Base-by-base conservation (phyloP, 2,329 filamentous ascomycete genomes). In the Venturia oleaginea region DNA sequence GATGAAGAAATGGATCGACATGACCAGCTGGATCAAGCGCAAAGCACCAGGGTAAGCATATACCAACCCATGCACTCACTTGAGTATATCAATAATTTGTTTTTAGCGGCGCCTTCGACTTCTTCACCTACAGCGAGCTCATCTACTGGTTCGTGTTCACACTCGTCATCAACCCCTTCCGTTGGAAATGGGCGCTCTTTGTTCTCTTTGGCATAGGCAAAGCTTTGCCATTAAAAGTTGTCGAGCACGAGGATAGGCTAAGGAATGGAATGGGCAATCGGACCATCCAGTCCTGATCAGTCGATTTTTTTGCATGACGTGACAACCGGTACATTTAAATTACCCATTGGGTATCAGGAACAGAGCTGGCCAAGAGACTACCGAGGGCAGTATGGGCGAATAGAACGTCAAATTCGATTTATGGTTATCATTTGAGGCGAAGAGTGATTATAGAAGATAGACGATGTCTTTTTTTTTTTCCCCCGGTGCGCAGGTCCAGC, bases 161-260 rank as follows among this genome's bases (percentile, higher is more conserved):
- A 65, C 85, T 93, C 51, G 77, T 82, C 4, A 82, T 94, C 70
- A 95, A 95, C 71, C 91, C 91, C 0, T 95, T 95, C 75, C 79
- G 91, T 10, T 95, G 91, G 90, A 95, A 95, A 78, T 95, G 91
- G 91, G 89, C 87, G 0, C 72, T 86, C 0, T 95, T 95, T 72
- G 90, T 95, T 19, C 86, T 95, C 70, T 88, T 88, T 66, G 91
- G 91, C 0, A 73, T 93, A 37, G 90, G 89, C 0, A 80, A 83
- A 54, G 79, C 79, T 24, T 72, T 94, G 59, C 91, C 91, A 0
- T 80, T 83, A 73, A 79, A 77, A 17, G 79, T 94, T 32, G 86
- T 93, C 0, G 78, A 83, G 68, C 77, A 83, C 19, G 91, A 95
- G 76, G 83, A 87, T 68, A 77, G 73, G 66, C 67, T 89, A 7